Evolutionary conservation across 345 rosid species (phyloP).

Genomic region (Hibiscus syriacus): DNA sequence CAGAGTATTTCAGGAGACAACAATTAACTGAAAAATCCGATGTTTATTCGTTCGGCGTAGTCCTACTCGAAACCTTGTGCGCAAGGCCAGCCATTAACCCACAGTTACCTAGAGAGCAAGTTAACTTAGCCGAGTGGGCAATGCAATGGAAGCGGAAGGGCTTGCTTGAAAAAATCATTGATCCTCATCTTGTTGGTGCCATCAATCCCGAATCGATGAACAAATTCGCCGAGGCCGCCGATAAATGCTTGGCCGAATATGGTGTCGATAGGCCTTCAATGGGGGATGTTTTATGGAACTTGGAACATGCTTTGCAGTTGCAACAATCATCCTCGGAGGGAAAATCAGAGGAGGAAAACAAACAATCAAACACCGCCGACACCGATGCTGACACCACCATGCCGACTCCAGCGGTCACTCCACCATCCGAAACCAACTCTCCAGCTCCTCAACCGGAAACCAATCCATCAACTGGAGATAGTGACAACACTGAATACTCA

Average conservation of each 20-base stretch:
- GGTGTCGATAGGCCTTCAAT: constrained; percentile 59
- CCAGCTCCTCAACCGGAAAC: constrained; percentile 33
- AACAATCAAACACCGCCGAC: constrained; percentile 8
- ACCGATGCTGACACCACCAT: constrained; percentile 12
- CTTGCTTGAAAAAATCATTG: constrained; percentile 38
- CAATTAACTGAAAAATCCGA: constrained; percentile 49
- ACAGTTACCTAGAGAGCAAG: constrained; percentile 46
- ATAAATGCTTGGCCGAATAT: constrained; percentile 46
- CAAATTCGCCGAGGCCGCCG: constrained; percentile 49
- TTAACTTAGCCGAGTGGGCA: constrained; percentile 53
- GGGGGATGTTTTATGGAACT: constrained; percentile 57
- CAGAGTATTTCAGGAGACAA: constrained; percentile 48
- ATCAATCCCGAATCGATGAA: constrained; percentile 42
- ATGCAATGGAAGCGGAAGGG: constrained; percentile 58
- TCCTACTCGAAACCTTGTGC: constrained; percentile 35
- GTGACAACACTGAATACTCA: constrained; percentile 43
- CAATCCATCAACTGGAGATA: constrained; percentile 34
- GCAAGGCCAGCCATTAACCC: constrained; percentile 48
- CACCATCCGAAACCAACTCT: constrained; percentile 14
- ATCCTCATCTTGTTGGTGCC: constrained; percentile 29
- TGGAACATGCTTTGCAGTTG: constrained; percentile 73
- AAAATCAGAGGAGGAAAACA: constrained; percentile 41
- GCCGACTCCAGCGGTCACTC: constrained; percentile 17
- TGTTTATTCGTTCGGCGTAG: constrained; percentile 51
- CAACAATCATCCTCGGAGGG: constrained; percentile 57